Conservation (phyloP, 2,329 filamentous ascomycete genomes). For the Ceratocystis variospora region DNA sequence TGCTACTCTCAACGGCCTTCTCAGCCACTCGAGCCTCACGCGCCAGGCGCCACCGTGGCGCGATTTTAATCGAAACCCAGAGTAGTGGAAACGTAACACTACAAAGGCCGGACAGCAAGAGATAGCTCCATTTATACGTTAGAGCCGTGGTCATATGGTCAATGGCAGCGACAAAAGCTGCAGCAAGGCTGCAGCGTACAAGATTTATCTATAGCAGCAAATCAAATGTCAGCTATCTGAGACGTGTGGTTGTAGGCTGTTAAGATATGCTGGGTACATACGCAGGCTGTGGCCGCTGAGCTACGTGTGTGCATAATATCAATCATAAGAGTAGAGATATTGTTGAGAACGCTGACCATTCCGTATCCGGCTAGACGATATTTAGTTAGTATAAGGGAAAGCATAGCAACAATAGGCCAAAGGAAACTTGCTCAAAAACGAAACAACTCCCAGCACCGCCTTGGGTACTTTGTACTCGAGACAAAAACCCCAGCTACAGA, state of each 20-base stretch:
- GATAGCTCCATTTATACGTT: constrained; percentile 21
- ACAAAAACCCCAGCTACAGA: constrained; percentile 25
- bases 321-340: constrained; percentile 26
- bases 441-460: constrained; percentile 22
- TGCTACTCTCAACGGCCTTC: too few species aligned
- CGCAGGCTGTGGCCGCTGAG: constrained; percentile 25
- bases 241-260: not conserved
- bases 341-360: constrained; percentile 25
- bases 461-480: constrained; percentile 22
- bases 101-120: constrained; percentile 21
- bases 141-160: constrained; percentile 22
- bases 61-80: constrained; percentile 22
- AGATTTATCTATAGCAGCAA: constrained; percentile 23
- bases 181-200: constrained; percentile 24
- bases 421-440: constrained; percentile 22
- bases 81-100: constrained; percentile 20
- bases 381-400: not conserved
- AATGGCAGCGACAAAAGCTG: constrained; percentile 24
- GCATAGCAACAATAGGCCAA: not conserved
- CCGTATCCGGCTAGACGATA: constrained; percentile 23
- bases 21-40: not conserved
- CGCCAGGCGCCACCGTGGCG: constrained; percentile 20
- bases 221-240: too few species aligned
- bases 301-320: constrained; percentile 25
- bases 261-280: constrained; percentile 14